Base-by-base conservation (phyloP, 257 asterid species). In the Verbascum thapsus region DNA sequence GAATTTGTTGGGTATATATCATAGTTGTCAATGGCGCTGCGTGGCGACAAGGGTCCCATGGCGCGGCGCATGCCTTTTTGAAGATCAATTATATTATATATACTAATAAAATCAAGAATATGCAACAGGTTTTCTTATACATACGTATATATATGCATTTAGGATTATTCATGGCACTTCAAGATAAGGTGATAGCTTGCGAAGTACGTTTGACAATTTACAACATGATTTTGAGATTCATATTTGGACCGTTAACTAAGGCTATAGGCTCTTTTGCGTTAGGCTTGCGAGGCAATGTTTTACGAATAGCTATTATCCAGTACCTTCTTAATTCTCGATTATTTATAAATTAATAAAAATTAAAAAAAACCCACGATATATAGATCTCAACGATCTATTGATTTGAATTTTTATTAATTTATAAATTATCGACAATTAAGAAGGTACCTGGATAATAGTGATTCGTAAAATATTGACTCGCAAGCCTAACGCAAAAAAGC, bases 121-220 rank as follows among this genome's bases (percentile, higher is more conserved):
- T n/a, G n/a, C n/a, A n/a, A n/a, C n/a, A n/a, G n/a, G n/a, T n/a
- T n/a, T n/a, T n/a, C n/a, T n/a, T n/a, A n/a, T n/a, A n/a, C n/a
- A n/a, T n/a, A n/a, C n/a, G 0, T 1, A 15, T 42, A 30, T 13
- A 11, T 10, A 8, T 58, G 23, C 6, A 15, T 62, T 72, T 73
- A 91, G 95, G 98, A 35, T 56, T 88, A 3, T 91, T 91, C 72
- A 85, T 91, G 94, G 96, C 94, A 34, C 51, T 82, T 61, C 90
- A 85, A 78, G 76, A 85, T 56, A 91, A 81, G 58, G 26, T 85
- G 10, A 66, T 88, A 42, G 81, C 84, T 0, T 83, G 94, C 42
- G 96, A 94, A 0, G 56, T 69, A 13, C 60, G 78, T 18, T 57
- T 80, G 35, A 72, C 82, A 5, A 3, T 84, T 10, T 73, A 72